Conservation (phyloP, 164 flowering plant genomes). For the Aristolochia californica region DNA sequence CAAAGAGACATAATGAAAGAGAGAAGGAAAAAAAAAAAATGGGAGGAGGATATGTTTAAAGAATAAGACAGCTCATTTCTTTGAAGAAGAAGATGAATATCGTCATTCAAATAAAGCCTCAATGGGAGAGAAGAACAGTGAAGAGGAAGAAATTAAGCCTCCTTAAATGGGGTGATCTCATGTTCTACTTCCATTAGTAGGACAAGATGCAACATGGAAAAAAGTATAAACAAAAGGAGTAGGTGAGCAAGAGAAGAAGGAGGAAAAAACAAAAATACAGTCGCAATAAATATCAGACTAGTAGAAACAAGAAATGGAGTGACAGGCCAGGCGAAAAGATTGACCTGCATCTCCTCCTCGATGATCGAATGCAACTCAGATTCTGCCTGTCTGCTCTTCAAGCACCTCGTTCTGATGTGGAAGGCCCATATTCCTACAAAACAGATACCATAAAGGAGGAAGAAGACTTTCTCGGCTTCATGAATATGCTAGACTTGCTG, state of each 20-base stretch:
- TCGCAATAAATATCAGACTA: constrained; percentile 14
- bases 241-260: constrained; percentile 2
- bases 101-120: constrained; percentile 25
- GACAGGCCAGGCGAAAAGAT: constrained; percentile 28
- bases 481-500: too few relatives aligned
- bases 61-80: constrained; percentile 28
- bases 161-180: too few relatives aligned
- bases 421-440: constrained; percentile 16
- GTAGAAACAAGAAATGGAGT: constrained; percentile 7
- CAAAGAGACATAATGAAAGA: neutral
- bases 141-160: neutral
- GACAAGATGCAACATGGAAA: too few relatives aligned
- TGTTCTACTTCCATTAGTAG: too few relatives aligned
- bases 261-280: constrained; percentile 5
- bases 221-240: too few relatives aligned
- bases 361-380: too few relatives aligned
- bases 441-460: constrained; percentile 27
- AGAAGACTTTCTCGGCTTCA: neutral
- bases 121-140: neutral
- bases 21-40: neutral
- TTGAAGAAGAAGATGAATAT: constrained; percentile 4
- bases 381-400: too few relatives aligned
- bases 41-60: neutral
- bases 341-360: constrained; percentile 29
- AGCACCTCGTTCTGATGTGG: neutral